phyloP scores from a whole-genome alignment of 768 basidiomycete genomes.

The Ramaria sp. region DNA sequence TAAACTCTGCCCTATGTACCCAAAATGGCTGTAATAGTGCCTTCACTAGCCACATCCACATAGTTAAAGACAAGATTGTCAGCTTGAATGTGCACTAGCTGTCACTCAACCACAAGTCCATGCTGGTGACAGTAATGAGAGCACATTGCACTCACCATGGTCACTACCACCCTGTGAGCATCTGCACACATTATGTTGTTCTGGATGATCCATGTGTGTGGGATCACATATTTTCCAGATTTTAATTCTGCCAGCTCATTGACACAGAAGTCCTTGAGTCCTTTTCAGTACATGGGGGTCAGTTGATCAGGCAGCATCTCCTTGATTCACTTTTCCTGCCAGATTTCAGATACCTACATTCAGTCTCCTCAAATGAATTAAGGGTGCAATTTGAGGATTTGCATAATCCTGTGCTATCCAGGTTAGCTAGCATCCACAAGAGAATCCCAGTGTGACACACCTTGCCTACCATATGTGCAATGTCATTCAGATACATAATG shows the following conservation, averaged over 20 bases:
- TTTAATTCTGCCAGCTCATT: slow-evolving; percentile 11
- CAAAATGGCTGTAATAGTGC: too few relatives aligned
- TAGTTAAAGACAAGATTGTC: too few relatives aligned
- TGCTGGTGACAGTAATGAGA: too few relatives aligned
- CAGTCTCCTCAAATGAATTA: not conserved
- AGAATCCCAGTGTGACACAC: not conserved
- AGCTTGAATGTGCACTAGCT: too few relatives aligned
- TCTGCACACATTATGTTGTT: not conserved
- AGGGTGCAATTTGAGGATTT: not conserved
- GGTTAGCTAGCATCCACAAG: not conserved
- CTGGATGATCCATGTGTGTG: not conserved
- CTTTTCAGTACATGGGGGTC: slow-evolving; percentile 12
- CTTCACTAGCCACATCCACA: too few relatives aligned
- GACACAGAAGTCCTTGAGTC: slow-evolving; percentile 12
- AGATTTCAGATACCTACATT: not conserved
- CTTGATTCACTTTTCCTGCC: not conserved
- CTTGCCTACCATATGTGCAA: not conserved
- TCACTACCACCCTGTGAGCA: not conserved
- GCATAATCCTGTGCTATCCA: not conserved
- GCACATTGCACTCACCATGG: too few relatives aligned
- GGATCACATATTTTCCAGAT: slow-evolving; percentile 2
- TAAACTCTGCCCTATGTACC: too few relatives aligned
- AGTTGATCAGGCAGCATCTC: not conserved
- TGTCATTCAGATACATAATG: not conserved
- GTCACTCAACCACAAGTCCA: not conserved